Conservation (phyloP, 768 basidiomycete genomes). For the Tremella fuciformis region DNA sequence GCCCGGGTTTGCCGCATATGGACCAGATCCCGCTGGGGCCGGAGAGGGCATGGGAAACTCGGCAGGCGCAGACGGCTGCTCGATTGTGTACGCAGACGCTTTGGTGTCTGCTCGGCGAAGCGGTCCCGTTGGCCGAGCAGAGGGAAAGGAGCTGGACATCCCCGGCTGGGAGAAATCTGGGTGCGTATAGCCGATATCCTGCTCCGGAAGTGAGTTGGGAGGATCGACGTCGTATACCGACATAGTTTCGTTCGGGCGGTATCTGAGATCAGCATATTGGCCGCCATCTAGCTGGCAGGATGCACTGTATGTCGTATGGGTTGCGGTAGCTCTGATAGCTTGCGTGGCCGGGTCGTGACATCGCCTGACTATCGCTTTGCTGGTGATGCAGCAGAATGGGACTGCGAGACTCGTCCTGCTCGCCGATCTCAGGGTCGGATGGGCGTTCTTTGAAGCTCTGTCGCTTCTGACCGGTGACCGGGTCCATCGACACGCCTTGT, state of each 20-base stretch:
- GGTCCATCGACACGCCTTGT: slow-evolving; percentile 23
- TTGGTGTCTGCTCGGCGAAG: slow-evolving; percentile 3
- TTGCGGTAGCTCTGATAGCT: slow-evolving; percentile 28
- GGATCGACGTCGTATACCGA: slow-evolving; percentile 35
- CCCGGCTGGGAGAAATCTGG: neutral
- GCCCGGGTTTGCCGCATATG: no score
- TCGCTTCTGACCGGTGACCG: slow-evolving; percentile 3
- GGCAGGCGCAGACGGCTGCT: neutral
- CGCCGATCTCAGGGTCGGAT: slow-evolving; percentile 7
- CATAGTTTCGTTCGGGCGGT: slow-evolving; percentile 25
- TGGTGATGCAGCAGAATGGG: slow-evolving; percentile 17
- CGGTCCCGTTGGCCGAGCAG: neutral
- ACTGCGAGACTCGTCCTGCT: slow-evolving; percentile 30
- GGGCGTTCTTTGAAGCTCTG: slow-evolving; percentile 22
- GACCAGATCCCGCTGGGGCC: neutral
- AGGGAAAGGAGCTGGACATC: neutral
- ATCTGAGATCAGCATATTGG: slow-evolving; percentile 14
- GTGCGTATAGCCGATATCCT: slow-evolving; percentile 2
- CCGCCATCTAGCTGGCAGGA: neutral
- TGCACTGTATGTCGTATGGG: slow-evolving; percentile 40
- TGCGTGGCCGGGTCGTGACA: neutral
- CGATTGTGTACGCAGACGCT: neutral
- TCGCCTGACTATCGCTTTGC: no score
- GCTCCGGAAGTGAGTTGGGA: slow-evolving; percentile 2
- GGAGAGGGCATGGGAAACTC: slow-evolving; percentile 4